Conservation (phyloP, 2,329 filamentous ascomycete species). For the Dactylella cylindrospora region DNA sequence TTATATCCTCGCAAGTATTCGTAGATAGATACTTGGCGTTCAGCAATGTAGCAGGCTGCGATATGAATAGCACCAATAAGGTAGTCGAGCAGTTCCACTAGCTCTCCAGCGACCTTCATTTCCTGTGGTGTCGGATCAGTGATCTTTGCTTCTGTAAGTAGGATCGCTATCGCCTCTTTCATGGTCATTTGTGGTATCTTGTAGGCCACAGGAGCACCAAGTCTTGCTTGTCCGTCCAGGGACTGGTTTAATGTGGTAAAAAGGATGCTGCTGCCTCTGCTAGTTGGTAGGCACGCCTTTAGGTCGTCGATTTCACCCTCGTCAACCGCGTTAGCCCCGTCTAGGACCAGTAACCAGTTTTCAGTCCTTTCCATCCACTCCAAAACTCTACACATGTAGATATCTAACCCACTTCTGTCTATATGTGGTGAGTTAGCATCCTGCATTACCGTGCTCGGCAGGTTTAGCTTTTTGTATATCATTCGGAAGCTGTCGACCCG, state of each 20-base stretch:
- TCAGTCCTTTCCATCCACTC: constrained; percentile 64
- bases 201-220: constrained; percentile 47
- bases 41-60: constrained; percentile 54
- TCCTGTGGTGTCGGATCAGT: constrained; percentile 61
- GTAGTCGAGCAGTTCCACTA: constrained; percentile 66
- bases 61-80: constrained; percentile 70
- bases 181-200: constrained; percentile 59
- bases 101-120: constrained; percentile 60
- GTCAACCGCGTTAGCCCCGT: constrained; percentile 65
- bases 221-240: constrained; percentile 50
- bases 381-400: constrained; percentile 61
- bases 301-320: constrained; percentile 58
- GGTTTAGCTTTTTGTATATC: constrained; percentile 44
- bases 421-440: constrained; percentile 62
- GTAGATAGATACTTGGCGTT: constrained; percentile 49
- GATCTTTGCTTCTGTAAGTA: constrained; percentile 65
- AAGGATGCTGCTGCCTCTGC: constrained; percentile 64
- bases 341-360: constrained; percentile 69
- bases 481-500: constrained; percentile 32
- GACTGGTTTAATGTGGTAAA: constrained; percentile 68
- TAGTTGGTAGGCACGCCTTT: constrained; percentile 65
- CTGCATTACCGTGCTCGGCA: constrained; percentile 60
- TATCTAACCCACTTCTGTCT: constrained; percentile 55
- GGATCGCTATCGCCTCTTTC: constrained; percentile 62
- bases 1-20: constrained; percentile 61